phyloP scores from a whole-genome alignment of 2,329 filamentous ascomycete genomes.

The Fusarium sp. region DNA sequence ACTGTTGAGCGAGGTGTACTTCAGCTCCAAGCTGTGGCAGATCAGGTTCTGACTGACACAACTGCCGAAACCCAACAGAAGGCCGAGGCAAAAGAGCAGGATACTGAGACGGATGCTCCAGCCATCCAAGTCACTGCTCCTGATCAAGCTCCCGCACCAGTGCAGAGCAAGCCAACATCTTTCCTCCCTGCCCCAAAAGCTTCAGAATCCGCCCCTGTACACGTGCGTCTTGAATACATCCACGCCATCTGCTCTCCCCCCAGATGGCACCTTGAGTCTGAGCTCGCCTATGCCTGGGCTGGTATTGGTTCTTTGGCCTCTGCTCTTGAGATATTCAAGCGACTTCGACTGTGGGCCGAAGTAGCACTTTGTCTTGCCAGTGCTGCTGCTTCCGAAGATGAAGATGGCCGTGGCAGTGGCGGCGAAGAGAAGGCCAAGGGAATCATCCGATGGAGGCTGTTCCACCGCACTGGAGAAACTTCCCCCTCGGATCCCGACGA shows the following conservation, averaged over 20 bases:
- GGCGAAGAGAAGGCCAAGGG: slow-evolving; percentile 83
- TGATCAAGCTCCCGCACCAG: slow-evolving; percentile 45
- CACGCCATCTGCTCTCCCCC: slow-evolving; percentile 86
- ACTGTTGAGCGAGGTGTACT: slow-evolving; percentile 91
- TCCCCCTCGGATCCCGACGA: slow-evolving; percentile 58
- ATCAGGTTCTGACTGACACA: slow-evolving; percentile 93
- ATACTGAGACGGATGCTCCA: slow-evolving; percentile 53
- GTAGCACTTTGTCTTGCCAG: slow-evolving; percentile 87
- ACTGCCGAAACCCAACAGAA: slow-evolving; percentile 49
- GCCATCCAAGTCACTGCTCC: slow-evolving; percentile 58
- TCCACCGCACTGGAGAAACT: slow-evolving; percentile 66
- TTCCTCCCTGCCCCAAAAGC: slow-evolving; percentile 83
- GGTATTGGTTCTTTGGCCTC: slow-evolving; percentile 86
- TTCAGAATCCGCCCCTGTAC: slow-evolving; percentile 80
- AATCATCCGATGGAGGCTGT: slow-evolving; percentile 82
- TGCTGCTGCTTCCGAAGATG: slow-evolving; percentile 67
- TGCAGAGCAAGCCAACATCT: slow-evolving; percentile 67
- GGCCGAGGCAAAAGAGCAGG: slow-evolving; percentile 40
- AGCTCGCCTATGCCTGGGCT: slow-evolving; percentile 93
- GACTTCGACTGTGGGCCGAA: slow-evolving; percentile 93
- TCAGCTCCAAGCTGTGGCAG: slow-evolving; percentile 93
- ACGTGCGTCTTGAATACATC: slow-evolving; percentile 83
- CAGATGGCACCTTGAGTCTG: slow-evolving; percentile 92
- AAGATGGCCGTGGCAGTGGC: slow-evolving; percentile 63
- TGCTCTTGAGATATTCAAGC: slow-evolving; percentile 94